Evolutionary conservation across 31 red algal species (phyloP).

Genomic region (Asparagopsis taxiformis): DNA sequence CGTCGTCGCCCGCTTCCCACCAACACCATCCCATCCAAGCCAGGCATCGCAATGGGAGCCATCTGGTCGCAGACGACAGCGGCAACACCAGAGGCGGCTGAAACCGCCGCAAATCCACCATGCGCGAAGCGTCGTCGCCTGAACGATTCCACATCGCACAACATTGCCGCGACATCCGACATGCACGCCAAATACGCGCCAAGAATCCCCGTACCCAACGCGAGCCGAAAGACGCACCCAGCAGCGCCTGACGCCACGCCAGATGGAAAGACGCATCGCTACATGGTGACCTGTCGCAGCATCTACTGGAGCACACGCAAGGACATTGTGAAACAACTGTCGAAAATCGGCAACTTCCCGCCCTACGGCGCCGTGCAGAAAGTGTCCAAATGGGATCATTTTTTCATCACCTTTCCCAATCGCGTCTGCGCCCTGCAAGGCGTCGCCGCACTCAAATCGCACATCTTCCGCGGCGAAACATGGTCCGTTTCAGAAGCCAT

Average conservation of each 20-base stretch:
- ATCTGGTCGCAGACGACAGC: no score
- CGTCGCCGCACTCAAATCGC: constrained; percentile 18
- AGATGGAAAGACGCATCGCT: constrained; percentile 46
- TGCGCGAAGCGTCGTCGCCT: not conserved
- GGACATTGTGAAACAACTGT: constrained; percentile 33
- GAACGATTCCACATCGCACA: not conserved
- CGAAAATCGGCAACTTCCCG: constrained; percentile 35
- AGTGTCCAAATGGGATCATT: constrained; percentile 57
- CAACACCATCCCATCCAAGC: no score
- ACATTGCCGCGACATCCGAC: no score
- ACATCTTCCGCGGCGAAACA: constrained; percentile 22
- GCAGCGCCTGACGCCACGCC: constrained; percentile 28
- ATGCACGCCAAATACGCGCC: constrained; percentile 14
- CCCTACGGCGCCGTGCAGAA: constrained; percentile 62
- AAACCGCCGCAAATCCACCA: no score
- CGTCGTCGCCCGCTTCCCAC: no score
- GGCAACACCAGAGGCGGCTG: no score
- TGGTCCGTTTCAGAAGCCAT: constrained; percentile 11
- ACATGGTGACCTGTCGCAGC: constrained; percentile 41
- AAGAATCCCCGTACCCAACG: constrained; percentile 4
- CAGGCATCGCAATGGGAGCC: no score
- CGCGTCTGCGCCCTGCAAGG: constrained; percentile 30
- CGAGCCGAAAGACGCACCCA: not conserved
- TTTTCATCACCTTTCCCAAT: constrained; percentile 67
- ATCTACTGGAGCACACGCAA: constrained; percentile 61